phyloP scores from a whole-genome alignment of 805 yeast species.

The Ogataea pini region DNA sequence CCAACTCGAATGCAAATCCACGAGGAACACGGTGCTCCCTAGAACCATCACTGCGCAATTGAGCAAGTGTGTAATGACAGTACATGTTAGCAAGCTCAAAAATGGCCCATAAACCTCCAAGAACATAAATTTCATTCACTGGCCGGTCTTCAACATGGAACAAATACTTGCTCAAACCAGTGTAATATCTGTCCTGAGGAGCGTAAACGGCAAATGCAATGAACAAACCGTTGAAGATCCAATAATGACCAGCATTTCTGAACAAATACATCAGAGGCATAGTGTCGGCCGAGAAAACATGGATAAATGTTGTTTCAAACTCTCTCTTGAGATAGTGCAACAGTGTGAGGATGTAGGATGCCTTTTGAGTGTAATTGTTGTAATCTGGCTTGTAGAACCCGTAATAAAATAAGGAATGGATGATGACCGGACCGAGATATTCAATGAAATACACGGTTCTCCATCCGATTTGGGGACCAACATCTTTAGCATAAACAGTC shows the following conservation, averaged over 20 bases:
- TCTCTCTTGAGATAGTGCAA: conserved; percentile 88
- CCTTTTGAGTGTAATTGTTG: conserved; percentile 53
- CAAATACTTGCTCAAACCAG: conserved; percentile 31
- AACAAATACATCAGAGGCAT: conserved; percentile 90
- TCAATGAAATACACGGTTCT: conserved; percentile 85
- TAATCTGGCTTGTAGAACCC: conserved; percentile 38
- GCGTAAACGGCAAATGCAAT: conserved; percentile 37
- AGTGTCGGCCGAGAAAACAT: conserved; percentile 81
- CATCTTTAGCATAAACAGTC: conserved; percentile 71
- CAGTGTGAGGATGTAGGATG: conserved; percentile 56
- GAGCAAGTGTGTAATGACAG: conserved; percentile 67
- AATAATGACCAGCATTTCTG: conserved; percentile 89
- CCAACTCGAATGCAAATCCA: conserved; percentile 79
- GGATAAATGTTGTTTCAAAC: conserved; percentile 81
- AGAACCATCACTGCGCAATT: conserved; percentile 55
- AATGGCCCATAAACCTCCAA: conserved; percentile 48
- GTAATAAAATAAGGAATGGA: conserved; percentile 71
- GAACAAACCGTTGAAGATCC: conserved; percentile 79
- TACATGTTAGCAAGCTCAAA: conserved; percentile 73
- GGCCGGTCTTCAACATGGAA: conserved; percentile 49
- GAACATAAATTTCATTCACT: conserved; percentile 32
- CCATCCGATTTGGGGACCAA: conserved; percentile 95
- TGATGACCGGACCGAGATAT: conserved; percentile 83
- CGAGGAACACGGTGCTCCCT: conserved; percentile 69
- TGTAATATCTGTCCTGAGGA: conserved; percentile 28